Base-by-base conservation (phyloP, 1,284 basidiomycete species). In the Pseudozyma sp. region DNA sequence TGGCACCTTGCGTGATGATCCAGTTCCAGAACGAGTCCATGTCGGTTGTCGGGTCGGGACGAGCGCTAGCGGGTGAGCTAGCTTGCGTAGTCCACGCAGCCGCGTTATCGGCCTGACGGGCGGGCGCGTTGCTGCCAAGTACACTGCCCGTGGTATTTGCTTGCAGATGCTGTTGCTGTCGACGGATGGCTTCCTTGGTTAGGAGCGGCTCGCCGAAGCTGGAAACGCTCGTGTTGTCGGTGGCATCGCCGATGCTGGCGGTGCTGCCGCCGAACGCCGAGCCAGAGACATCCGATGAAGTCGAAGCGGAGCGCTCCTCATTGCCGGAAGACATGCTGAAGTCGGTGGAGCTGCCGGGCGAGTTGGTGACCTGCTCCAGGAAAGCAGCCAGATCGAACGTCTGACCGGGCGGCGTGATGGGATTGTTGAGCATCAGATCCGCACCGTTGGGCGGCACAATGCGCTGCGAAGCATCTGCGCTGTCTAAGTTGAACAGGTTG, bases 21-120 rank as follows among this genome's bases (percentile, higher is more conserved):
- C 78, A 80, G 59, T 74, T 78, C 77, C 77, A 80, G 59, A 80
- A 80, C 29, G 69, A 72, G 42, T 80, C 78, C 66, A 80, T 67
- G 30, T 62, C 58, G 13, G 67, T 68, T 14, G 60, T 13, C n/a
- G 55, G 35, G 11, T 72, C 50, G 14, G 56, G 47, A 11, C 47
- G 47, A 5, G 54, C 51, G 35, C 49, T 52, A 16, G 62, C 46
- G 4, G 62, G 62, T 1, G 62, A 61, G 39, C 40, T 54, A 3
- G 61, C 46, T 46, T 65, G 62, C 10, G 68, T 57, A 19, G 50
- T 44, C 17, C 45, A 64, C 17, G 39, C 34, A 40, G 51, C 61
- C 30, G 52, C 19, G 16, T 34, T 33, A 7, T 30, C 29, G 7
- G 4, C 17, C 34, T 52, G 33, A 11, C 10, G 14, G 7, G 13